Percentiles rank a stretch among this genome's conserved stretches.
These are phyloP conservation scores for Aquilaria yunnanensis DNA, from an alignment of 345 rosid genomes.

Conservation along the genomic window DNA sequence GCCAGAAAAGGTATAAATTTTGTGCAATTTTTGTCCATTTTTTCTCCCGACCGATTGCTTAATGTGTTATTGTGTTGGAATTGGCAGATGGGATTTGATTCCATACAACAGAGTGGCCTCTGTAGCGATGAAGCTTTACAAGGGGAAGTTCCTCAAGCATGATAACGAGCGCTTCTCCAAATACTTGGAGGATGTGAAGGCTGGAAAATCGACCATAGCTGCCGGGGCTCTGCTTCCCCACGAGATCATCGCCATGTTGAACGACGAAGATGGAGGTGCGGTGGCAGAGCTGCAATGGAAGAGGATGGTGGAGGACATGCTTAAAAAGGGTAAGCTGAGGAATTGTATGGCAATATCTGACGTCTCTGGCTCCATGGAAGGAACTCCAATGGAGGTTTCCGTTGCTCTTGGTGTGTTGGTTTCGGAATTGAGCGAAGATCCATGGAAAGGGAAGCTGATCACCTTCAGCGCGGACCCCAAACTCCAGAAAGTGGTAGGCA, in stretches of 20 bases:
- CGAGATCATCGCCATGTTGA: conserved; percentile 36
- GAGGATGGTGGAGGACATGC: conserved; percentile 50
- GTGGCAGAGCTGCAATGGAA: conserved; percentile 61
- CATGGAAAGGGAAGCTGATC: conserved; percentile 61
- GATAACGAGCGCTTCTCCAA: conserved; percentile 25
- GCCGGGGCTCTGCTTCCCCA: conserved; percentile 68
- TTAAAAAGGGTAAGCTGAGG: conserved; percentile 38
- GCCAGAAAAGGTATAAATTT: no score
- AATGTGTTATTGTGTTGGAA: no score
- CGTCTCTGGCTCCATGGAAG: conserved; percentile 44
- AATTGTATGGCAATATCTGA: conserved; percentile 50
- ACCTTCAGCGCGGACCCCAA: conserved; percentile 36
- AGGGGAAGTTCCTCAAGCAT: conserved; percentile 30
- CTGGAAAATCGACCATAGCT: conserved; percentile 33
- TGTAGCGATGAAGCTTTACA: conserved; percentile 39
- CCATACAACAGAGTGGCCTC: conserved; percentile 38
- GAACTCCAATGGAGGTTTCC: conserved; percentile 51
- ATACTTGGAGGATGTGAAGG: conserved; percentile 26
- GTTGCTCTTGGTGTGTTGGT: conserved; percentile 51
- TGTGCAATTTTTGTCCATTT: no score
- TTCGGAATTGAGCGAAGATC: conserved; percentile 47
- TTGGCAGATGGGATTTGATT: neutral
- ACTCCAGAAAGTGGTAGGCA: conserved; percentile 31
- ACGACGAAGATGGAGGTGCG: conserved; percentile 18
- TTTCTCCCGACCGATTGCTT: no score